Evolutionary conservation across 306 rosid genomes (phyloP), one percentile per base, ranked within the genome.

Genomic region (Citrullus amarus): DNA sequence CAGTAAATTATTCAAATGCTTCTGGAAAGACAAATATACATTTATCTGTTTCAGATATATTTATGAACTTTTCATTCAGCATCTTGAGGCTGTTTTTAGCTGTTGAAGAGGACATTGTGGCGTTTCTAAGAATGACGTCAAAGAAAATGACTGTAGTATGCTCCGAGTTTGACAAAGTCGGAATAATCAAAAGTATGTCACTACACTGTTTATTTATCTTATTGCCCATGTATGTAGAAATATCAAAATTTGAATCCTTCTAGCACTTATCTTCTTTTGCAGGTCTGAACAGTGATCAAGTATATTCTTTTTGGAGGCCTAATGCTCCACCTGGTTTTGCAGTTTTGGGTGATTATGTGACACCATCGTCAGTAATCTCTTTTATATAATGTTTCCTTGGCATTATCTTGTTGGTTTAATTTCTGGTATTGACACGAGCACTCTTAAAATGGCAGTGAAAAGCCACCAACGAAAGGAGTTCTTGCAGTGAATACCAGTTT

Each of bases 11-110:
- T 83, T 95, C 97, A 15, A 92, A 92, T 67, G 90, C 97, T 82
- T 88, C 90, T 63, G 96, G 97, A 85, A 95, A 89, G 88, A 92
- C 97, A 82, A 89, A 89, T 83, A 85, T 95, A 63, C 93, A 87
- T 89, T 77, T 92, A 66, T 87, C 87, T 72, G 89, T 89, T 81
- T 89, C 98, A 6, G 97, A 95, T 86, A 83, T 95, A 83, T 89
- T 91, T 88, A 91, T 95, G 96, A 95, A 92, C 85, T 91, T 95
- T 89, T 92, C 98, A 3, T 95, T 92, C 86, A 95, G 98, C 84
- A 92, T 95, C 86, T 82, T 95, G 81, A 95, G 88, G 76, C 88
- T 95, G 56, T 95, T 92, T 86, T 85, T 95, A 78, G 97, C 98
- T 1, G 98, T 95, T 78, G 92, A 95, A 86, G 97, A 95, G 81